Percentiles rank a stretch among this genome's conserved stretches.
These are phyloP conservation scores for Neurospora sp. DNA, from an alignment of 495 filamentous ascomycete genomes.

Conservation along the genomic window DNA sequence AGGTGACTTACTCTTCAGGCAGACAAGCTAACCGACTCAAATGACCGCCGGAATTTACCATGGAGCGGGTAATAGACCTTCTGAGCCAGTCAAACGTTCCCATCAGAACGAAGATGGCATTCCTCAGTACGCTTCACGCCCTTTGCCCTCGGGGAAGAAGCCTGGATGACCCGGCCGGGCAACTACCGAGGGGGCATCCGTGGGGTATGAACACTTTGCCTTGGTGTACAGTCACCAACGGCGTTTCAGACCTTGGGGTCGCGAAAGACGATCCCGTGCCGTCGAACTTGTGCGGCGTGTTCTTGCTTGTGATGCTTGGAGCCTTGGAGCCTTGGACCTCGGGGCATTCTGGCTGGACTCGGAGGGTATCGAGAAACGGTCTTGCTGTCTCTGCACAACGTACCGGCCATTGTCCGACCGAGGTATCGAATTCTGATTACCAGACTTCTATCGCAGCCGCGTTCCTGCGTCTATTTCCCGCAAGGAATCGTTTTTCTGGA, in stretches of 20 bases:
- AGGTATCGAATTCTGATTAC: not conserved
- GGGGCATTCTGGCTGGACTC: not conserved
- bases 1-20: not conserved
- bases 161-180: not conserved
- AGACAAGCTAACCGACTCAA: not conserved
- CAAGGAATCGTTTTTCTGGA: not conserved
- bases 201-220: not conserved
- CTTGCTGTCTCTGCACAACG: not conserved
- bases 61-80: not conserved
- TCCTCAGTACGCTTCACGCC: not conserved
- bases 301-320: not conserved
- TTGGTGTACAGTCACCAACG: not conserved
- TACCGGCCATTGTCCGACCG: not conserved
- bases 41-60: not conserved
- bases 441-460: not conserved
- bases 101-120: not conserved
- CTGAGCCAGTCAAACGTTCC: not conserved
- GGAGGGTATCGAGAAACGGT: not conserved
- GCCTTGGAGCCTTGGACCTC: not conserved
- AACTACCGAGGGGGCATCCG: not conserved
- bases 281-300: not conserved
- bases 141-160: not conserved
- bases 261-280: not conserved
- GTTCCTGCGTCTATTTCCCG: not conserved
- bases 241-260: not conserved